These are phyloP conservation scores for Kluyveromyces lactis DNA, from an alignment of 805 yeast genomes.

Conservation along the genomic window DNA sequence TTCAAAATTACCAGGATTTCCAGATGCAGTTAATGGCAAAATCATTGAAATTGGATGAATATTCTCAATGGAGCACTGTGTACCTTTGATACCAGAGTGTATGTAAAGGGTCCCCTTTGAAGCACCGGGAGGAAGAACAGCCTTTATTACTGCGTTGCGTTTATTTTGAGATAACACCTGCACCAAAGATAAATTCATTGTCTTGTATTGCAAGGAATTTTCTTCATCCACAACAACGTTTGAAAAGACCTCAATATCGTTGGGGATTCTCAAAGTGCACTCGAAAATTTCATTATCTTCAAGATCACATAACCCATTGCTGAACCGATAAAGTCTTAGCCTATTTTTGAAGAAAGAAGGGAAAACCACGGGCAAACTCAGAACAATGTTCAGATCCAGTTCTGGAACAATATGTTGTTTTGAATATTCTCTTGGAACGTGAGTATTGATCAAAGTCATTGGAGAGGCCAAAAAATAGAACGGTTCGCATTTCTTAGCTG, in stretches of 20 bases:
- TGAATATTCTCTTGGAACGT: slow-evolving; percentile 69
- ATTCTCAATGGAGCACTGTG: slow-evolving; percentile 47
- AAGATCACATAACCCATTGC: slow-evolving; percentile 67
- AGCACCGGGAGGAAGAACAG: slow-evolving; percentile 63
- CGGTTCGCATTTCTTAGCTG: slow-evolving; percentile 29
- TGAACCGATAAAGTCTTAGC: slow-evolving; percentile 56
- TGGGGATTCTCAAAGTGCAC: slow-evolving; percentile 64
- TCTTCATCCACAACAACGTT: slow-evolving; percentile 44
- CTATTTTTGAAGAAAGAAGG: slow-evolving; percentile 64
- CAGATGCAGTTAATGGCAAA: slow-evolving; percentile 67
- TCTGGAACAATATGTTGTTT: slow-evolving; percentile 87
- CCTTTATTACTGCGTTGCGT: slow-evolving; percentile 71
- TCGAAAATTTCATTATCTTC: slow-evolving; percentile 74
- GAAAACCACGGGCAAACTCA: slow-evolving; percentile 78
- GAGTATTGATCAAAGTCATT: slow-evolving; percentile 66
- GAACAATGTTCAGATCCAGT: slow-evolving; percentile 65
- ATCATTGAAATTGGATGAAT: slow-evolving; percentile 64
- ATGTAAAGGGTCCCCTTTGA: slow-evolving; percentile 66
- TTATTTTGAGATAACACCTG: slow-evolving; percentile 65
- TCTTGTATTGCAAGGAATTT: slow-evolving; percentile 21
- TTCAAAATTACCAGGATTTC: slow-evolving; percentile 48
- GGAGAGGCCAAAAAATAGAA: slow-evolving; percentile 80
- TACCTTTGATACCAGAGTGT: slow-evolving; percentile 60
- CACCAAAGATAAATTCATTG: slow-evolving; percentile 50
- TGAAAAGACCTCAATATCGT: slow-evolving; percentile 59